Base-by-base conservation (phyloP, 192 early-diverging fungal species). In the Dimargaris verticillata region DNA sequence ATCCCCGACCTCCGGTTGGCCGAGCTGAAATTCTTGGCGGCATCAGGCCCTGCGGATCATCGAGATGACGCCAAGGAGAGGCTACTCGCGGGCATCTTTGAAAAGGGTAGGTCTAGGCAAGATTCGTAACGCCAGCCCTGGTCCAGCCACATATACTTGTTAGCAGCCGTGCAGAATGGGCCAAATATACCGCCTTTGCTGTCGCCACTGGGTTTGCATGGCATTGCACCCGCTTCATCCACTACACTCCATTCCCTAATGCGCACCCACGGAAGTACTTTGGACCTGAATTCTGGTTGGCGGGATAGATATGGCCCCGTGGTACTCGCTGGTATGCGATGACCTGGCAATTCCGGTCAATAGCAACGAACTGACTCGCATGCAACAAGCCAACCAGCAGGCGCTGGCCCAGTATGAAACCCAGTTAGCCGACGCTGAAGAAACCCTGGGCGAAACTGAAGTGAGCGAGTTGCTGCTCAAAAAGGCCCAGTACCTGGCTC, bases 391-490 rank as follows among this genome's bases (percentile, higher is more conserved):
- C 14, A 97, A 95, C 71, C 77, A 80, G n/a, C 85, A 82, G 51
- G 76, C 82, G 60, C 70, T 94, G 47, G 80, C 83, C 48, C 71
- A 71, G 46, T 79, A 96, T 48, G 91, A 96, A 46, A 91, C 83
- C 46, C 83, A 84, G 60, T 71, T 91, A 15, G 80, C 81, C 63
- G 94, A 94, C 64, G 94, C 96, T 15, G 87, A 91, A 68, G 78
- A 88, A 62, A 95, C 95, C 64, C 70, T 92, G 58, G 96, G 96
- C 46, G 92, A 96, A 61, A 88, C 93, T n/a, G 82, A 95, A 63
- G 80, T 89, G 62, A 82, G 79, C 51, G 89, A 93, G 55, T 80
- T 87, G 28, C 74, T 95, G 64, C 82, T 92, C 57, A 86, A 89
- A 22, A 87, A 91, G 57, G 96, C 96, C 12, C 80, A 89, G 64